Evolutionary conservation across 164 flowering plant species (phyloP).

Genomic region (Aristolochia fimbriata): DNA sequence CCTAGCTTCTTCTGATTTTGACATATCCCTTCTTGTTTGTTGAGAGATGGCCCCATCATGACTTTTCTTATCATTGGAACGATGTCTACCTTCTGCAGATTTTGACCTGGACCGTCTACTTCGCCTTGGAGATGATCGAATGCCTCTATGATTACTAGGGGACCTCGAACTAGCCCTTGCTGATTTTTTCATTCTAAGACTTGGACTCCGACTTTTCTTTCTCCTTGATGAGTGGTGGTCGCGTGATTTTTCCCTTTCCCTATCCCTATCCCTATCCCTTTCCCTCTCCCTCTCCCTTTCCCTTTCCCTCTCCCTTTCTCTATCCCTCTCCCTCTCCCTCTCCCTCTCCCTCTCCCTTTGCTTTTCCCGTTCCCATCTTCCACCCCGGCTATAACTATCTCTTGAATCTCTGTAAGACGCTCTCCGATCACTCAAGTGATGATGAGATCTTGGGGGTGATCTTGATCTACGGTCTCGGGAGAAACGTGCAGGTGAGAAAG

Average conservation of each 20-base stretch:
- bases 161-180: constrained; percentile 16
- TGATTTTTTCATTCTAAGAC: constrained; percentile 49
- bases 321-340: constrained; percentile 40
- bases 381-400: constrained; percentile 36
- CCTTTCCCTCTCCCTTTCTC: constrained; percentile 44
- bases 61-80: neutral
- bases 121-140: constrained; percentile 9
- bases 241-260: constrained; percentile 40
- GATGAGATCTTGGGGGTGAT: constrained; percentile 66
- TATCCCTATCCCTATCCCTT: constrained; percentile 49
- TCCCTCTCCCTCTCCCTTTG: constrained; percentile 3
- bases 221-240: constrained; percentile 56
- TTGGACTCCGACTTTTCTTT: constrained; percentile 64
- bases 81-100: constrained; percentile 4
- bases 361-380: constrained; percentile 38
- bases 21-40: constrained; percentile 8
- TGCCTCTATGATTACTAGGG: constrained; percentile 16
- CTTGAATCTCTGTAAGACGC: constrained; percentile 40
- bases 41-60: constrained; percentile 2
- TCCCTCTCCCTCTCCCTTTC: constrained; percentile 40
- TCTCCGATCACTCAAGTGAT: constrained; percentile 40
- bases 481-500: constrained; percentile 62
- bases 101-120: constrained; percentile 12
- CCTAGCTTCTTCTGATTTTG: constrained; percentile 6
- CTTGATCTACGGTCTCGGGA: constrained; percentile 57